phyloP scores from a whole-genome alignment of 192 early-diverging fungal genomes.

The Rhizophagus sp. region DNA sequence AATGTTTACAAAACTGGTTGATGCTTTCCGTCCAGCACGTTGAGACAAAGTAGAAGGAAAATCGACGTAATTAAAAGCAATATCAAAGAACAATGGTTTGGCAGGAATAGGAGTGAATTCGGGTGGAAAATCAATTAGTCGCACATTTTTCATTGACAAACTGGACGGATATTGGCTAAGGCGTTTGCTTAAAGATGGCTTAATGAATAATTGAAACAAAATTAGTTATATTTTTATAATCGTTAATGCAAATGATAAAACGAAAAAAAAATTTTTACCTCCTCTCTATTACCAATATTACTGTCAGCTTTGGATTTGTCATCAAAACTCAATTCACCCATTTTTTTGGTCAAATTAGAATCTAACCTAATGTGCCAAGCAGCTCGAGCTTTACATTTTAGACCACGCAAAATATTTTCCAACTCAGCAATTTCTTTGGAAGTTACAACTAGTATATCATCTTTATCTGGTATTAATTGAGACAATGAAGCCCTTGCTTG shows the following conservation, averaged over 20 bases:
- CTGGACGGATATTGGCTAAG: constrained; percentile 56
- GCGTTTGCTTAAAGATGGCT: constrained; percentile 54
- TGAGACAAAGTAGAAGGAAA: constrained; percentile 44
- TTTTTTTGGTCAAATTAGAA: constrained; percentile 36
- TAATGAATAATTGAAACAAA: constrained; percentile 14
- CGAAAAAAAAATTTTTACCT: not conserved
- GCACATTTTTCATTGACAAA: constrained; percentile 41
- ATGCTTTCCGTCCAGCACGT: constrained; percentile 17
- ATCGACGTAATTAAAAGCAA: constrained; percentile 69
- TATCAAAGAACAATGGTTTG: constrained; percentile 81
- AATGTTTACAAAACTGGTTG: not conserved
- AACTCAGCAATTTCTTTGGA: constrained; percentile 40
- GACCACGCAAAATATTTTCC: constrained; percentile 49
- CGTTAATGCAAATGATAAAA: not conserved
- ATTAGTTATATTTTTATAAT: not conserved
- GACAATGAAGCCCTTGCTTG: constrained; percentile 49
- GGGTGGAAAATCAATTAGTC: constrained; percentile 71
- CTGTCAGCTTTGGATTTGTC: not conserved
- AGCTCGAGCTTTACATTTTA: constrained; percentile 58
- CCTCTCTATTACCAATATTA: not conserved
- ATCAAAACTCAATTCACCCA: constrained; percentile 41
- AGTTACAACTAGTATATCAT: constrained; percentile 45
- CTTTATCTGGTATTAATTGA: constrained; percentile 34
- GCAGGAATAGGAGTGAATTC: constrained; percentile 59
- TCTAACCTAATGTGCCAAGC: constrained; percentile 50